Conservation (phyloP, 495 filamentous ascomycete species). For the Aspergillus asperescens region DNA sequence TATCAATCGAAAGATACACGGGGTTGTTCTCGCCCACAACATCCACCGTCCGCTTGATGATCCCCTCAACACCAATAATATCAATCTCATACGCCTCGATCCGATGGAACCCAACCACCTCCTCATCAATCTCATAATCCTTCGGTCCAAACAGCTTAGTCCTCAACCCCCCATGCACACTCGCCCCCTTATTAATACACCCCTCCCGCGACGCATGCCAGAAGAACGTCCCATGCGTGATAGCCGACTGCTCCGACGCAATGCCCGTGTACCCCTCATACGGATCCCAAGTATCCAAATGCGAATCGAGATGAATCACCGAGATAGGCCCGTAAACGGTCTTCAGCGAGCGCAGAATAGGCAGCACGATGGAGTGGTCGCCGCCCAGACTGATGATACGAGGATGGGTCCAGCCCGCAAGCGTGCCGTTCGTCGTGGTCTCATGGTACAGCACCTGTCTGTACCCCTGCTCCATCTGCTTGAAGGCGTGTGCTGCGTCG, state of each 20-base stretch:
- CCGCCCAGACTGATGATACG: constrained; percentile 55
- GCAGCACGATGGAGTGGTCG: constrained; percentile 59
- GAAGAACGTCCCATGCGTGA: constrained; percentile 34
- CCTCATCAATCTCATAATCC: constrained; percentile 24
- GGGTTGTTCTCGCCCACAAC: constrained; percentile 17
- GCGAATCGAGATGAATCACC: constrained; percentile 58
- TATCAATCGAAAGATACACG: constrained; percentile 28
- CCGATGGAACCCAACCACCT: constrained; percentile 19
- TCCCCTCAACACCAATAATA: constrained; percentile 22
- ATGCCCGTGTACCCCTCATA: constrained; percentile 23
- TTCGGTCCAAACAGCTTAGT: constrained; percentile 21
- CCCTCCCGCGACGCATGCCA: constrained; percentile 25
- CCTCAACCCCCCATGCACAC: constrained; percentile 24
- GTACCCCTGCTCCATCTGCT: constrained; percentile 53
- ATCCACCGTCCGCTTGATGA: constrained; percentile 14
- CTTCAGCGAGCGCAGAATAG: constrained; percentile 53
- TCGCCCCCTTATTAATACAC: constrained; percentile 21
- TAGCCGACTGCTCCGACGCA: constrained; percentile 22
- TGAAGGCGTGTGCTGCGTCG: constrained; percentile 55
- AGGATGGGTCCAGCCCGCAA: constrained; percentile 16
- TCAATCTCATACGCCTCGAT: constrained; percentile 26
- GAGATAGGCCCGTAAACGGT: constrained; percentile 48
- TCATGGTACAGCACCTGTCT: constrained; percentile 24
- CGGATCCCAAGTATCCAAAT: constrained; percentile 54
- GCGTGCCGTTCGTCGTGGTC: not conserved